Evolutionary conservation across 106 monocot genomes (phyloP), one percentile per base, ranked within the genome.

Genomic region (Dioscorea alata): DNA sequence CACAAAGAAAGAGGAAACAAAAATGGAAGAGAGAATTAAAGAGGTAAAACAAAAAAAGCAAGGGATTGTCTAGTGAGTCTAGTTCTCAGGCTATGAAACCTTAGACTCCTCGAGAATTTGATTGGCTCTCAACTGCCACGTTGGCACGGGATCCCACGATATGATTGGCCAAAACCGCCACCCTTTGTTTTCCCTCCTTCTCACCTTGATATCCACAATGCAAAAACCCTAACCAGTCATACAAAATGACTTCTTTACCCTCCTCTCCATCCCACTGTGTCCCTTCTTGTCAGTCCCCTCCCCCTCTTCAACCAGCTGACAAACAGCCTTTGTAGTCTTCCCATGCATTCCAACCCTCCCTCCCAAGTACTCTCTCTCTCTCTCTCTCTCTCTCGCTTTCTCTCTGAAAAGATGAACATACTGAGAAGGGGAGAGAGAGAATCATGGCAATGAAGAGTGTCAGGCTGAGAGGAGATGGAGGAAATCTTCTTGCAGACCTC

Each of bases 131-230:
- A n/a, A 62, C 82, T 70, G 86, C 86, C 86, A 82, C 82, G 86
- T 65, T 86, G 74, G 82, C 86, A 73, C 86, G 65, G 9, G 86
- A 86, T 86, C 86, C 86, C 75, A 86, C 69, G 71, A 86, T 67
- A 82, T 86, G 82, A 86, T 86, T 86, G 82, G 86, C 61, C n/a
- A 54, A 57, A 34, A 0, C 49, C 8, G 35, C 63, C 12, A 25
- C 16, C 28, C 48, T 24, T 48, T 28, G 28, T 15, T 68, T 15
- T 19, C 71, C 71, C 63, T 63, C 61, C 62, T 4, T 13, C 21
- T 16, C 61, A 42, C 49, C 13, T 23, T 35, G 21, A 75, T 71
- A 61, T 72, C 75, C 53, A 78, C 65, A 35, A 24, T 73, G 68
- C 31, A 12, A 19, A 48, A 4, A 22, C 32, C 67, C 15, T 13